Percentiles rank a stretch among this genome's conserved stretches.
Conservation (phyloP, 495 filamentous ascomycete species). For the Achaetomiella virescens region DNA sequence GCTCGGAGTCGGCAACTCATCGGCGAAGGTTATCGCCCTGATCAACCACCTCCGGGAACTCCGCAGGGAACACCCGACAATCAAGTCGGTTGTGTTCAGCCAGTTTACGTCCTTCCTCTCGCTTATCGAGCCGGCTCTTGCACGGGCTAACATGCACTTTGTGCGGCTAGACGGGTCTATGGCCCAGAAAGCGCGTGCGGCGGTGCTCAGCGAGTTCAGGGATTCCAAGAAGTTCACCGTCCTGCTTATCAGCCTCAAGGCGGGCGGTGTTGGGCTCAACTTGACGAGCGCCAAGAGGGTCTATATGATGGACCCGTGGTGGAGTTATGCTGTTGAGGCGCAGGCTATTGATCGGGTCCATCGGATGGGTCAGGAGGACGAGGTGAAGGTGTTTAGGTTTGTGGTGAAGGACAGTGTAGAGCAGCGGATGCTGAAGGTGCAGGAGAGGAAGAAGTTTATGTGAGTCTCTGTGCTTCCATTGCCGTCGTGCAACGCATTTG, state of each 20-base stretch:
- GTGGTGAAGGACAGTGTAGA: constrained; percentile 88
- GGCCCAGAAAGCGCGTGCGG: constrained; percentile 73
- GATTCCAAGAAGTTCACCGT: constrained; percentile 49
- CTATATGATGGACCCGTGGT: constrained; percentile 99
- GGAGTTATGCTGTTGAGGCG: constrained; percentile 93
- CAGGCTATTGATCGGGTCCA: constrained; percentile 99
- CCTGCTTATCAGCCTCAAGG: constrained; percentile 76
- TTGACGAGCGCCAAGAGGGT: constrained; percentile 81
- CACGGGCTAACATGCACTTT: constrained; percentile 62
- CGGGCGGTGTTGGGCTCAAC: constrained; percentile 91
- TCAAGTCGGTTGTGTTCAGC: constrained; percentile 91
- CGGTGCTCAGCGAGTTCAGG: constrained; percentile 66
- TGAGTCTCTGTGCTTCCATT: constrained; percentile 37
- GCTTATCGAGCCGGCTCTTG: constrained; percentile 74
- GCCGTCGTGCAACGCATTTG: background rate
- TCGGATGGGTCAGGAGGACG: constrained; percentile 87
- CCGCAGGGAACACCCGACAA: constrained; percentile 51
- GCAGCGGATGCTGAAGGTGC: constrained; percentile 86
- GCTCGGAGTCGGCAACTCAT: constrained; percentile 63
- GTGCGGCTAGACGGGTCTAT: constrained; percentile 89
- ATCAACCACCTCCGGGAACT: constrained; percentile 65
- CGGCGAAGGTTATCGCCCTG: constrained; percentile 78
- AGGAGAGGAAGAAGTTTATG: constrained; percentile 95
- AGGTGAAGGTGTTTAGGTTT: constrained; percentile 80
- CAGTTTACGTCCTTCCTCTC: constrained; percentile 97